Percentiles rank a stretch among this genome's conserved stretches.
These are phyloP conservation scores for Haematococcus sp. DNA, from an alignment of 139 green algal species.

Conservation along the genomic window DNA sequence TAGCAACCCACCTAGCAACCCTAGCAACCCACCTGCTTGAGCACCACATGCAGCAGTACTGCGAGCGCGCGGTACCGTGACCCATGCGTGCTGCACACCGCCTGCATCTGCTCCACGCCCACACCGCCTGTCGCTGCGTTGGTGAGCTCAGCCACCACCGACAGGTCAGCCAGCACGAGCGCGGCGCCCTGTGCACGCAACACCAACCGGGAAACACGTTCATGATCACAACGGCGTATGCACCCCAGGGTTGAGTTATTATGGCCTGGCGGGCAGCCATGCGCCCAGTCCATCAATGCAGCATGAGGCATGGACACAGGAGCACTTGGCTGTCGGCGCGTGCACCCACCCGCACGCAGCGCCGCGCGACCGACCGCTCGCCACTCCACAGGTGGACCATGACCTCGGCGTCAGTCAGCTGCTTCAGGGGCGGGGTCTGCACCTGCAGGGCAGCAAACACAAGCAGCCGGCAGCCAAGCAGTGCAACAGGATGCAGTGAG, in stretches of 20 bases:
- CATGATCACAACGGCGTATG: too few species aligned
- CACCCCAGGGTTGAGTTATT: too few species aligned
- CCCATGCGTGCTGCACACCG: background rate
- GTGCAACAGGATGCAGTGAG: too few species aligned
- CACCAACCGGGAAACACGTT: too few species aligned
- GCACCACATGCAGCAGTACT: background rate
- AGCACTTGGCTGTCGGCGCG: too few species aligned
- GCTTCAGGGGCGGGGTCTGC: slow-evolving; percentile 41
- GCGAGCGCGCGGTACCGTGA: background rate
- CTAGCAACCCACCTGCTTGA: slow-evolving; percentile 5
- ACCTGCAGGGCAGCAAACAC: too few species aligned
- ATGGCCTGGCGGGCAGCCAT: too few species aligned
- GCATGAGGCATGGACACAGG: too few species aligned
- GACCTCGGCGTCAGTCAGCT: slow-evolving; percentile 60
- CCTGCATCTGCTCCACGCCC: background rate
- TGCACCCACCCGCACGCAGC: slow-evolving; percentile 30
- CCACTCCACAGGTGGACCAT: slow-evolving; percentile 67
- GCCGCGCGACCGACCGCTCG: slow-evolving; percentile 46
- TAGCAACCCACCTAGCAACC: background rate
- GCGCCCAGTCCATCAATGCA: too few species aligned
- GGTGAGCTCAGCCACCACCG: background rate
- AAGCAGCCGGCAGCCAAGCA: too few species aligned
- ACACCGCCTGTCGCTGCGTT: background rate
- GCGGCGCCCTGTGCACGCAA: background rate
- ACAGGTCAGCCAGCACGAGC: background rate